Conservation (phyloP, 176 grass and related monocot species). For the Lolium perenne region DNA sequence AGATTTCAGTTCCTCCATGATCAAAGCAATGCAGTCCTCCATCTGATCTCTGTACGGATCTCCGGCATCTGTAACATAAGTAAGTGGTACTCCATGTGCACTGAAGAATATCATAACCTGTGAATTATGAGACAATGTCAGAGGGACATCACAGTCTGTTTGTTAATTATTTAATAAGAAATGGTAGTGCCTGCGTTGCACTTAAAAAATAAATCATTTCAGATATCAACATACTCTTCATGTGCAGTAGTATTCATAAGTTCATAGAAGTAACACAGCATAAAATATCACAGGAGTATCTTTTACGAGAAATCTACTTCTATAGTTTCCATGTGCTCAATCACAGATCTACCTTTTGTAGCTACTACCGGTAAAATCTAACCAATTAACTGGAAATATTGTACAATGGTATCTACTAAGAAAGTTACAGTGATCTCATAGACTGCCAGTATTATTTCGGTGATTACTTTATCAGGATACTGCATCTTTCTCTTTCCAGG, state of each 20-base stretch:
- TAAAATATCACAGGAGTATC: neutral
- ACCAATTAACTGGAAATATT: neutral
- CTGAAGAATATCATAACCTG: conserved; percentile 98
- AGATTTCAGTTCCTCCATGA: conserved; percentile 85
- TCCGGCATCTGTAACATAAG: conserved; percentile 86
- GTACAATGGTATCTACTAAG: neutral
- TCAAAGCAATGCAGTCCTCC: conserved; percentile 94
- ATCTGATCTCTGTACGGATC: conserved; percentile 99
- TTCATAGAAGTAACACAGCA: neutral
- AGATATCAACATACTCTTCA: neutral
- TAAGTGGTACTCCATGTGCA: conserved; percentile 95
- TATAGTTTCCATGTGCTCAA: conserved; percentile 8
- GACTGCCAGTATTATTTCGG: neutral
- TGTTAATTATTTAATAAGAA: neutral
- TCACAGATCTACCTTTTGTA: neutral
- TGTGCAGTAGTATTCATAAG: neutral
- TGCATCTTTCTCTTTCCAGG: neutral
- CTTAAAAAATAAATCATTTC: neutral
- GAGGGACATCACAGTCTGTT: neutral
- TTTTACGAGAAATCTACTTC: conserved; percentile 9
- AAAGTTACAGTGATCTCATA: neutral
- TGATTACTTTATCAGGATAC: neutral
- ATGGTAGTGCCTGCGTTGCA: neutral
- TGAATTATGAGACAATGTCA: conserved; percentile 37
- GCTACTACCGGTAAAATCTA: neutral